Conservation (phyloP, 2,329 filamentous ascomycete genomes). For the Mycocentrospora acerina region DNA sequence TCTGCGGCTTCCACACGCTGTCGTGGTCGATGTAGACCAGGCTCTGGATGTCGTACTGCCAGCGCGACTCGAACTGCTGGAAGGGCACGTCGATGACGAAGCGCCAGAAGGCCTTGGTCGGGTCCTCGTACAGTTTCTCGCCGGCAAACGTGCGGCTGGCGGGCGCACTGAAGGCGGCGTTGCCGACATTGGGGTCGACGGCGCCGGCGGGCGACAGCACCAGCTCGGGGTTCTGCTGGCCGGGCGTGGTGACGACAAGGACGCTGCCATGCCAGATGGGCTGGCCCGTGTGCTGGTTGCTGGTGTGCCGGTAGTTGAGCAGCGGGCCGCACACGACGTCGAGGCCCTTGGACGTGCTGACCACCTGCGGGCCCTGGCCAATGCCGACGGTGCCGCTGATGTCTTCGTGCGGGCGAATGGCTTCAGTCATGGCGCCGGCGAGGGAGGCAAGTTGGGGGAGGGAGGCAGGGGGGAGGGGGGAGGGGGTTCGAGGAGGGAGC, state of each 20-base stretch:
- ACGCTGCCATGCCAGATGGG: slow-evolving; percentile 81
- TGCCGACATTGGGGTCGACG: slow-evolving; percentile 23
- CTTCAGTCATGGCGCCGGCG: slow-evolving; percentile 7
- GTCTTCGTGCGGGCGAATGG: slow-evolving; percentile 14
- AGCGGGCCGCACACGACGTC: slow-evolving; percentile 72
- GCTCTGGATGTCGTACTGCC: slow-evolving; percentile 74
- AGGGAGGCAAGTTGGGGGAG: slow-evolving; percentile 2
- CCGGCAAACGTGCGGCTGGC: slow-evolving; percentile 45
- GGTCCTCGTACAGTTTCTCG: slow-evolving; percentile 62
- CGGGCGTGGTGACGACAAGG: slow-evolving; percentile 76
- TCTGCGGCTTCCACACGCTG: slow-evolving; percentile 33
- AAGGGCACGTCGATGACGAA: slow-evolving; percentile 64
- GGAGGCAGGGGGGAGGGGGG: too few species aligned
- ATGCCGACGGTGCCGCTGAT: slow-evolving; percentile 38
- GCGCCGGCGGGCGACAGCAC: slow-evolving; percentile 56
- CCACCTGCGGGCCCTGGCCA: slow-evolving; percentile 46
- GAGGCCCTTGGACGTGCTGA: slow-evolving; percentile 43
- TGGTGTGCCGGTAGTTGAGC: slow-evolving; percentile 76
- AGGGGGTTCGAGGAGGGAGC: too few species aligned
- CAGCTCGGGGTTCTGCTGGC: slow-evolving; percentile 63
- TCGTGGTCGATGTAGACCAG: slow-evolving; percentile 61
- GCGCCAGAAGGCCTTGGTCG: slow-evolving; percentile 60
- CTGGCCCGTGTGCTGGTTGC: slow-evolving; percentile 49
- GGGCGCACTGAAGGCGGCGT: slow-evolving; percentile 24
- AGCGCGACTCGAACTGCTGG: slow-evolving; percentile 71